Evolutionary conservation across 2,329 filamentous ascomycete genomes (phyloP), one percentile per base, ranked within the genome.

Genomic region (Diaporthe citri): DNA sequence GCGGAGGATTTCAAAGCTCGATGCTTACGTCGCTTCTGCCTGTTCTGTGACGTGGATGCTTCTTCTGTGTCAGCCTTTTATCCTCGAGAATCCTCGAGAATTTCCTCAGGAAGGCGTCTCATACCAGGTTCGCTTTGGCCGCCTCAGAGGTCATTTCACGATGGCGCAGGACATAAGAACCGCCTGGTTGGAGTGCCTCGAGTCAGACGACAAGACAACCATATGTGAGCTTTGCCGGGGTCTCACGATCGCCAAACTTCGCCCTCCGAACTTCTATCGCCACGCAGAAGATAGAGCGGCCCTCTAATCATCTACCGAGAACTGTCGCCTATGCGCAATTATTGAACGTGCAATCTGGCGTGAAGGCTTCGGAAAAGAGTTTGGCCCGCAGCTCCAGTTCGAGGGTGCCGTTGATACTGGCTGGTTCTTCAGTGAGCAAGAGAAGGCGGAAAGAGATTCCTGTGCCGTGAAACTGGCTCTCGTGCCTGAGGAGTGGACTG

Each of bases 201-300:
- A 66, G 20, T 66, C 62, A 25, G 43, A 5, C 43, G 43, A 66
- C 20, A 66, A 66, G 31, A 66, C 62, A 66, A 51, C 43, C 43
- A 22, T 66, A 25, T 66, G 62, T 39, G 43, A 51, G 43, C 62
- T 66, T 17, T 66, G 62, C 7, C 62, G n/a, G 36, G 62, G 62
- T 25, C 43, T 66, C 31, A 39, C 43, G 3, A 39, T 66, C 36
- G 43, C 62, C 28, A 51, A 66, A 34, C 62, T 66, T 36, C 62
- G 28, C 43, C 62, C 43, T 36, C 62, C 62, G 22, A 51, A 51
- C 22, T 66, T 66, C 43, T 66, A 66, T 36, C 62, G 43, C 62
- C 62, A 66, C 43, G 62, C 62, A 25, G 62, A 51, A n/a, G 51
- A 66, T 8, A 66, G 62, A 34, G 62, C 62, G 6, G 62, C 22